Evolutionary conservation across 1,284 basidiomycete species (phyloP).

Genomic region (Apiotrichum veenhuisii): DNA sequence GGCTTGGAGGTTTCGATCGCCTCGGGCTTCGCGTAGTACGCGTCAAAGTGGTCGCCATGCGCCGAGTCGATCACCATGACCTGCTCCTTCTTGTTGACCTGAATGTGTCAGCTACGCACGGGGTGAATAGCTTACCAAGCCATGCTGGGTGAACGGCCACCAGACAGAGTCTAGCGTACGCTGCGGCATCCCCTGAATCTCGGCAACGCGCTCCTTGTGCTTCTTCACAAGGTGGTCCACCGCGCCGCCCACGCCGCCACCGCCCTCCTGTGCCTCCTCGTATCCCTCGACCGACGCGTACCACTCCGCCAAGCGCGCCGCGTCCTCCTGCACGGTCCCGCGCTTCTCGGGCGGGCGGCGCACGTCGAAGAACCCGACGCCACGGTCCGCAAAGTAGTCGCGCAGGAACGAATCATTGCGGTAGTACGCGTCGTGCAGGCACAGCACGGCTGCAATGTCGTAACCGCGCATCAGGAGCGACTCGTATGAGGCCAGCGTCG

Average conservation of each 20-base stretch:
- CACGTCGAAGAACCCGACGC: slow-evolving; percentile 41
- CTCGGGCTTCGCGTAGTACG: slow-evolving; percentile 54
- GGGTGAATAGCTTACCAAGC: slow-evolving; percentile 39
- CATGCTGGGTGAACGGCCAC: slow-evolving; percentile 99
- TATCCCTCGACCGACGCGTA: slow-evolving; percentile 54
- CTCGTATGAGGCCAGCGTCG: slow-evolving; percentile 90
- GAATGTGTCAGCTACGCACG: slow-evolving; percentile 12
- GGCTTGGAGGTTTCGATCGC: no score
- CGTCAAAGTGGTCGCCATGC: slow-evolving; percentile 76
- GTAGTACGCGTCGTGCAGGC: slow-evolving; percentile 84
- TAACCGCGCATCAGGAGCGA: slow-evolving; percentile 86
- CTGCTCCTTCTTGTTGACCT: slow-evolving; percentile 63
- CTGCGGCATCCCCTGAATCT: slow-evolving; percentile 71
- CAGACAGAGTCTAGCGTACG: slow-evolving; percentile 76
- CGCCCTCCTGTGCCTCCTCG: not conserved
- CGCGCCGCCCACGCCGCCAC: slow-evolving; percentile 54
- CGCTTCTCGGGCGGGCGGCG: slow-evolving; percentile 43
- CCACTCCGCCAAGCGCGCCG: slow-evolving; percentile 61
- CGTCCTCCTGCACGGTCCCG: slow-evolving; percentile 61
- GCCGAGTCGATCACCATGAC: slow-evolving; percentile 92
- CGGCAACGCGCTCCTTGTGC: slow-evolving; percentile 63
- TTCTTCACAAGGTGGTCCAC: slow-evolving; percentile 62
- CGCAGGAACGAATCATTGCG: slow-evolving; percentile 78
- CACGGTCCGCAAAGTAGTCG: slow-evolving; percentile 69
- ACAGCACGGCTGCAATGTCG: slow-evolving; percentile 77